Percentiles rank a stretch among this genome's conserved stretches.
phyloP scores from a whole-genome alignment of 1,284 basidiomycete species.

The Ustilago esculenta region DNA sequence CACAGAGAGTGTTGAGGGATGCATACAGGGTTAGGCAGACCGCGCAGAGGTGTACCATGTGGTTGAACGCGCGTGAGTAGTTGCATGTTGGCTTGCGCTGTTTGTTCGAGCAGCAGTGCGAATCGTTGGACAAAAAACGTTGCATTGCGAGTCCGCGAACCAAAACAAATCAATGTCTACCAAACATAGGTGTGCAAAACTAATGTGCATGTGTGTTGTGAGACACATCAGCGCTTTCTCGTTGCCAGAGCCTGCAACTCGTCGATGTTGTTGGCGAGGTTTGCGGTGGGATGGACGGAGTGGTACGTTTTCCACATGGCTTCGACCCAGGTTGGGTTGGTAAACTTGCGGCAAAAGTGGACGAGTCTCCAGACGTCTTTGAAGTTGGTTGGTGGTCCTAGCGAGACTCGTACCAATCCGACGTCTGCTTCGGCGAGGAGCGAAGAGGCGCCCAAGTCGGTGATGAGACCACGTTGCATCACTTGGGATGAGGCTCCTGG shows the following conservation, averaged over 20 bases:
- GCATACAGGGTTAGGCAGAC: constrained; percentile 16
- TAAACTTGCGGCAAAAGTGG: constrained; percentile 4
- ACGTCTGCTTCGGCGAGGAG: constrained; percentile 24
- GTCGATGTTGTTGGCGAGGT: constrained; percentile 12
- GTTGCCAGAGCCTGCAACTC: constrained; percentile 10
- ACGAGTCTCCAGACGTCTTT: constrained; percentile 22
- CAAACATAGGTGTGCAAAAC: no score
- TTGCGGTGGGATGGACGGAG: not conserved
- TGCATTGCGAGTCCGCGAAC: no score
- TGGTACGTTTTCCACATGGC: constrained; percentile 10
- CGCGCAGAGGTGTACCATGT: no score
- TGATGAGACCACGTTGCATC: constrained; percentile 21
- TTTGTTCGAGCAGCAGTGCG: no score
- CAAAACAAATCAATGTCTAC: no score
- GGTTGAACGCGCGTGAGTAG: constrained; percentile 4
- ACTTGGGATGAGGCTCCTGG: constrained; percentile 22
- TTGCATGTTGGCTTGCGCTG: constrained; percentile 9
- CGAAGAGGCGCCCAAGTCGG: constrained; percentile 10
- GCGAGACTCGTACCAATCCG: constrained; percentile 17
- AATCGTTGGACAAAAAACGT: no score
- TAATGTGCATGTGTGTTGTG: no score
- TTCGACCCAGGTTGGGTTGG: not conserved
- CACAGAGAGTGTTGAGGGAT: constrained; percentile 34
- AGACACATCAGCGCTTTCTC: constrained; percentile 2
- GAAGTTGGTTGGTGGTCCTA: constrained; percentile 22